phyloP scores from a whole-genome alignment of 805 yeast genomes.

The Myxozyma vanderwaltii region DNA sequence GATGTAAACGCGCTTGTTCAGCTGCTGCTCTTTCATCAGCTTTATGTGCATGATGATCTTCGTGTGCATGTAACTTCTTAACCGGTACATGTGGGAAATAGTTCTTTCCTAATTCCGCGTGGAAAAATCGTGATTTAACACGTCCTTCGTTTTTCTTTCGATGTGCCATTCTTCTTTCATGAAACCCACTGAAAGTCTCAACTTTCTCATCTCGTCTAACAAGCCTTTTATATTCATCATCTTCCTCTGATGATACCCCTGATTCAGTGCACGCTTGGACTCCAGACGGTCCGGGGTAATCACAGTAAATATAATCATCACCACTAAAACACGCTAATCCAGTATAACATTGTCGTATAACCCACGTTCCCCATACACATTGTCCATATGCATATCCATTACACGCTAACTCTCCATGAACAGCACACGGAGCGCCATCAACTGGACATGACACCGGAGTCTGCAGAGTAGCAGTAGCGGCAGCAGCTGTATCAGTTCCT shows the following conservation, averaged over 20 bases:
- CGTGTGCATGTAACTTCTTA: neutral
- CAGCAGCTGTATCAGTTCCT: neutral
- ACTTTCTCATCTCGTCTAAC: neutral
- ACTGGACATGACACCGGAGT: conserved; percentile 18
- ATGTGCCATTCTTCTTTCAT: conserved; percentile 39
- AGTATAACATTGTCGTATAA: conserved; percentile 39
- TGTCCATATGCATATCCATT: conserved; percentile 37
- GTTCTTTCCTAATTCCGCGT: conserved; percentile 20
- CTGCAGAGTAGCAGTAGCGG: neutral
- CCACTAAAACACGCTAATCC: conserved; percentile 38
- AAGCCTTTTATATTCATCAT: neutral
- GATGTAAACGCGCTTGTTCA: neutral
- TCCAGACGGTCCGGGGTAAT: conserved; percentile 38
- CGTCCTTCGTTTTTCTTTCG: conserved; percentile 46
- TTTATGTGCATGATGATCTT: neutral
- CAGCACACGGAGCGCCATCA: conserved; percentile 36
- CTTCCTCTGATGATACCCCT: conserved; percentile 46
- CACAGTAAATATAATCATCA: conserved; percentile 37
- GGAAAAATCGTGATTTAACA: conserved; percentile 37
- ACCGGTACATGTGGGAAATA: conserved; percentile 30
- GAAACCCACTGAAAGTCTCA: no score
- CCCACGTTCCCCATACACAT: conserved; percentile 40
- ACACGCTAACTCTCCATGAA: conserved; percentile 38
- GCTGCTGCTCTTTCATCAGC: neutral
- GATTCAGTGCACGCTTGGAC: conserved; percentile 25